Evolutionary conservation across 78 protist genomes (phyloP).

Genomic region (Dictyostelium citrinum): DNA sequence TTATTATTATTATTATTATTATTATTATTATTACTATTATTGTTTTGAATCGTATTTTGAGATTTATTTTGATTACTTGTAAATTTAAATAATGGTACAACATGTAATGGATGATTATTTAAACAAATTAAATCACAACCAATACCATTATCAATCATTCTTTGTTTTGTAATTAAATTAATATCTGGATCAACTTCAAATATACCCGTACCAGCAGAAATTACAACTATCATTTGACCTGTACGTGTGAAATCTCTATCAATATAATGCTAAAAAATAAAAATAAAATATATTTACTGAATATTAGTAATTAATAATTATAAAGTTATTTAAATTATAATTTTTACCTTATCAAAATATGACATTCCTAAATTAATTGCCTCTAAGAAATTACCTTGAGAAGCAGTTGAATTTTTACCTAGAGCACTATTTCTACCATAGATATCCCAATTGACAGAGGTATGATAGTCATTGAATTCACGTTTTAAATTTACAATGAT

Average conservation of each 20-base stretch:
- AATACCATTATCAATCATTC: slow-evolving; percentile 87
- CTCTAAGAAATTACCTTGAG: slow-evolving; percentile 85
- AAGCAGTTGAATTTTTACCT: slow-evolving; percentile 83
- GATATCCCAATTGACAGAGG: slow-evolving; percentile 62
- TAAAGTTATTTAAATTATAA: no score
- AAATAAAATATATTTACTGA: no score
- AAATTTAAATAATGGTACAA: slow-evolving; percentile 72
- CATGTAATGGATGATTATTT: slow-evolving; percentile 72
- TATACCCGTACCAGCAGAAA: slow-evolving; percentile 89
- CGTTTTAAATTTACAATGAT: slow-evolving; percentile 59
- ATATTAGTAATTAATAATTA: no score
- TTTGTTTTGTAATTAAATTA: slow-evolving; percentile 77
- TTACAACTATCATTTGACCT: slow-evolving; percentile 85
- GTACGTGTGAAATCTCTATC: slow-evolving; percentile 87
- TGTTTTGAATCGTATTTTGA: neutral
- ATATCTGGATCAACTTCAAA: slow-evolving; percentile 81
- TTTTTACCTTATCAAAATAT: slow-evolving; percentile 80
- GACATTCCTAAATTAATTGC: slow-evolving; percentile 82
- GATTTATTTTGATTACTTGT: neutral
- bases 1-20: neutral
- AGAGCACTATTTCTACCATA: slow-evolving; percentile 58
- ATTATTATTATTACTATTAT: neutral
- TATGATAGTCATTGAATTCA: slow-evolving; percentile 70
- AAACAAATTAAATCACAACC: slow-evolving; percentile 83
- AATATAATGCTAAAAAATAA: slow-evolving; percentile 83